These are phyloP conservation scores for Vaccinium myrtillus DNA, from an alignment of 148 eudicot species.

Conservation along the genomic window DNA sequence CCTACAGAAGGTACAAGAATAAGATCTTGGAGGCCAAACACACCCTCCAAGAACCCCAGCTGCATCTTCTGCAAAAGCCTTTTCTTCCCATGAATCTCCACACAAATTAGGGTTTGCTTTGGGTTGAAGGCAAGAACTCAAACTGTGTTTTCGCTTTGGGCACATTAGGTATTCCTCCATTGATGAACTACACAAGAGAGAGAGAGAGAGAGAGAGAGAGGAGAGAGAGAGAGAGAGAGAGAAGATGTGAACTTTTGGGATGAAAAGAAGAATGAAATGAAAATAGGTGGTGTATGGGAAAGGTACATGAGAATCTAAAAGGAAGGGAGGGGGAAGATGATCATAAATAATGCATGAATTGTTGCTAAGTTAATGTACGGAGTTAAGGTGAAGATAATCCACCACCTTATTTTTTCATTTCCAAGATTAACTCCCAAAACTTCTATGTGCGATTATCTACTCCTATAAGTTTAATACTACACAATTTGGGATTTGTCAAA, in stretches of 20 bases:
- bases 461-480: too few relatives aligned
- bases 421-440: too few relatives aligned
- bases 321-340: constrained; percentile 3
- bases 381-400: not conserved
- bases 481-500: too few relatives aligned
- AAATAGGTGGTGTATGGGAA: constrained; percentile 13
- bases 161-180: constrained; percentile 59
- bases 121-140: constrained; percentile 22
- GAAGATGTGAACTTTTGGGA: not conserved
- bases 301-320: constrained; percentile 4
- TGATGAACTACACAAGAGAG: not conserved
- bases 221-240: not conserved
- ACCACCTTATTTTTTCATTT: too few relatives aligned
- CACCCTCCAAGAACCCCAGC: constrained; percentile 71
- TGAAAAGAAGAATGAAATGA: constrained; percentile 2
- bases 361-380: not conserved
- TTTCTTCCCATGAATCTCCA: constrained; percentile 83
- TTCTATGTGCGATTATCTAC: too few relatives aligned
- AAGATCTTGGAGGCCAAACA: constrained; percentile 89
- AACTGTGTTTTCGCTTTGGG: constrained; percentile 27
- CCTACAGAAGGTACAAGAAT: constrained; percentile 74
- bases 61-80: constrained; percentile 79
- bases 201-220: not conserved
- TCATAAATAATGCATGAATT: not conserved
- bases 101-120: constrained; percentile 5